Percentiles rank a stretch among this genome's conserved stretches.
phyloP scores from a whole-genome alignment of 805 yeast genomes.

The Monosporozyma aerobia region DNA sequence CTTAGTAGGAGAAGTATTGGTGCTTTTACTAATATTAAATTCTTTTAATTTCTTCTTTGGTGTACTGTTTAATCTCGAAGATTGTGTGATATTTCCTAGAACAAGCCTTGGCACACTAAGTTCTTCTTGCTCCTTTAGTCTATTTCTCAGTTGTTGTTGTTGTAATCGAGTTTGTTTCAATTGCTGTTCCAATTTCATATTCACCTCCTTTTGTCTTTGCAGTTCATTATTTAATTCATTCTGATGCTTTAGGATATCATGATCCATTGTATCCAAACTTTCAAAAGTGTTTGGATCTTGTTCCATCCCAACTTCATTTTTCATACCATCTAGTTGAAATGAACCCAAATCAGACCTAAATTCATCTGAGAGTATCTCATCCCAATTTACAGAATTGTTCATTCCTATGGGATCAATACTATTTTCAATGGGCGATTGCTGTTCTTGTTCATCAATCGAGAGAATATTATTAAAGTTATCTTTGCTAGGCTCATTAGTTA shows the following conservation, averaged over 20 bases:
- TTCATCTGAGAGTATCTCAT: background rate
- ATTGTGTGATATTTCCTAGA: conserved; percentile 8
- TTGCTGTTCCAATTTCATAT: conserved; percentile 22
- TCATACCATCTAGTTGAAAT: background rate
- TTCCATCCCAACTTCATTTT: background rate
- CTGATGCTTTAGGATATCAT: conserved; percentile 20
- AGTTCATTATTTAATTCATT: conserved; percentile 22
- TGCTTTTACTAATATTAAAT: conserved; percentile 2
- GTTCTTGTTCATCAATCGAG: background rate
- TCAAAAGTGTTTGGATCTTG: background rate
- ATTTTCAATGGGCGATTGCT: background rate
- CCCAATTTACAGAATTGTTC: background rate
- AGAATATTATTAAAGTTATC: background rate
- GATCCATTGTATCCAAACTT: conserved; percentile 4
- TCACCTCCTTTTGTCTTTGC: conserved; percentile 24
- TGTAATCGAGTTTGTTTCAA: conserved; percentile 22
- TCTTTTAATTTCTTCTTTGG: conserved; percentile 8
- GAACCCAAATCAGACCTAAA: background rate
- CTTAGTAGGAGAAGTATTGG: conserved; percentile 1
- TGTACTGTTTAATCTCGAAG: conserved; percentile 9
- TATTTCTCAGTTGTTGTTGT: conserved; percentile 22
- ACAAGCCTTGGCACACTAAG: conserved; percentile 3
- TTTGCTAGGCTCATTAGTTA: background rate
- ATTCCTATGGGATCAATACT: background rate
- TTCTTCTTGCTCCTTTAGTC: conserved; percentile 18